A percentile compares a stretch with the other conserved stretches of the same genome.
These are phyloP conservation scores for Boletus calvinii DNA, from an alignment of 1,284 basidiomycete species.

Conservation along the genomic window DNA sequence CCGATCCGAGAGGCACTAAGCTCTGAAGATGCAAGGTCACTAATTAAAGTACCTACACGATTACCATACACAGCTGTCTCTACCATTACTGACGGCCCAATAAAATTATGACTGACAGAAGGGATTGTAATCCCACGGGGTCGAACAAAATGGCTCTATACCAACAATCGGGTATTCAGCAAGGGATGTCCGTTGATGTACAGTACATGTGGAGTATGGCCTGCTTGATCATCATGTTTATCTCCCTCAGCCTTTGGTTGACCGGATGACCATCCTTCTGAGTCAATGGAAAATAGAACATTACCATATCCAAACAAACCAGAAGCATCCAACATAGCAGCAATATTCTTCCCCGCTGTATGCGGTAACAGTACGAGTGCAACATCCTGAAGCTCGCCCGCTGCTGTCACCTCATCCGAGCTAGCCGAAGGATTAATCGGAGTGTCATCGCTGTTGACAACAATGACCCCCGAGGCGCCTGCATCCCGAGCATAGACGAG, in stretches of 20 bases:
- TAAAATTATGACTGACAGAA: background rate
- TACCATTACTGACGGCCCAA: background rate
- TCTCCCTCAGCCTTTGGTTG: conserved; percentile 23
- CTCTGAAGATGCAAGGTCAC: background rate
- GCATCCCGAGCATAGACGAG: conserved; percentile 60
- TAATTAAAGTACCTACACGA: background rate
- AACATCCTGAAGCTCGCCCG: conserved; percentile 56
- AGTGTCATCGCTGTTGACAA: conserved; percentile 61
- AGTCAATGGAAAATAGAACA: conserved; percentile 52
- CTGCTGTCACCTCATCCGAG: conserved; percentile 51
- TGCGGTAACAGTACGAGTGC: conserved; percentile 60
- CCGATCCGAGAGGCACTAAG: no score
- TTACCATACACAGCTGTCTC: no score
- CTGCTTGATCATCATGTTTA: conserved; percentile 7
- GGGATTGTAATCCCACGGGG: background rate
- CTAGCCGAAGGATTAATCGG: conserved; percentile 69
- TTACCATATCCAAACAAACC: conserved; percentile 47
- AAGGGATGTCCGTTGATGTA: conserved; percentile 77
- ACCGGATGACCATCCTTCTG: conserved; percentile 33
- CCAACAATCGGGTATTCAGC: conserved; percentile 69
- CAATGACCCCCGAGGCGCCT: conserved; percentile 72
- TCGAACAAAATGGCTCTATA: conserved; percentile 36
- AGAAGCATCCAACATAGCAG: conserved; percentile 53
- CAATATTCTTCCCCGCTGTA: conserved; percentile 49
- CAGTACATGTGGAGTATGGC: conserved; percentile 46